Conservation (phyloP, 2,329 filamentous ascomycete genomes). For the Chlorencoelia australis region DNA sequence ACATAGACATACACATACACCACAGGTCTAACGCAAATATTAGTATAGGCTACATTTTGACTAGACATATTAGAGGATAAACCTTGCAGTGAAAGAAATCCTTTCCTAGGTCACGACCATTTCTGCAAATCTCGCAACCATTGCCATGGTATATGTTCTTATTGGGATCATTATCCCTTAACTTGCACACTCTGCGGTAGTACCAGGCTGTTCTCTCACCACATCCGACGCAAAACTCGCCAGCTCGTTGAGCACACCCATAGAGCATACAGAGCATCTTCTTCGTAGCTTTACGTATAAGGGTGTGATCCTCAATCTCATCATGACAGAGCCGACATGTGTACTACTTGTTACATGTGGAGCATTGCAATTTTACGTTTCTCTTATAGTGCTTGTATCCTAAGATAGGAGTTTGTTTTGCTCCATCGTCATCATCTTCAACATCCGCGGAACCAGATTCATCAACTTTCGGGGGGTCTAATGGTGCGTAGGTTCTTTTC, state of each 20-base stretch:
- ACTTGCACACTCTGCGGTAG: slow-evolving; percentile 88
- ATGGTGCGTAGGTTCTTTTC: slow-evolving; percentile 54
- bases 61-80: slow-evolving; percentile 20
- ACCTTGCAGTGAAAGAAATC: slow-evolving; percentile 99
- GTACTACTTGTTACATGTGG: slow-evolving; percentile 83
- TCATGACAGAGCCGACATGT: slow-evolving; percentile 94
- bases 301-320: slow-evolving; percentile 62
- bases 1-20: slow-evolving; percentile 89
- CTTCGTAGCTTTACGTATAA: slow-evolving; percentile 75
- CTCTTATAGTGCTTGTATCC: slow-evolving; percentile 91
- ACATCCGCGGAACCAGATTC: slow-evolving; percentile 30
- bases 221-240: slow-evolving; percentile 69
- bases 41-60: slow-evolving; percentile 1
- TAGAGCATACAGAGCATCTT: slow-evolving; percentile 99
- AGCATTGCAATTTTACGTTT: slow-evolving; percentile 94
- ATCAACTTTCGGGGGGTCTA: slow-evolving; percentile 38
- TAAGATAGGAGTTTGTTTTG: slow-evolving; percentile 34
- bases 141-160: slow-evolving; percentile 94
- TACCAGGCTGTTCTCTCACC: slow-evolving; percentile 73
- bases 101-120: slow-evolving; percentile 83
- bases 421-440: slow-evolving; percentile 13
- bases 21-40: slow-evolving; percentile 56
- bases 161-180: slow-evolving; percentile 88
- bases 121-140: slow-evolving; percentile 91
- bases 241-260: slow-evolving; percentile 70